Percentiles rank a stretch among this genome's conserved stretches.
These are phyloP conservation scores for Magnaporthiopsis poae DNA, from an alignment of 2,329 filamentous ascomycete species.

Conservation along the genomic window DNA sequence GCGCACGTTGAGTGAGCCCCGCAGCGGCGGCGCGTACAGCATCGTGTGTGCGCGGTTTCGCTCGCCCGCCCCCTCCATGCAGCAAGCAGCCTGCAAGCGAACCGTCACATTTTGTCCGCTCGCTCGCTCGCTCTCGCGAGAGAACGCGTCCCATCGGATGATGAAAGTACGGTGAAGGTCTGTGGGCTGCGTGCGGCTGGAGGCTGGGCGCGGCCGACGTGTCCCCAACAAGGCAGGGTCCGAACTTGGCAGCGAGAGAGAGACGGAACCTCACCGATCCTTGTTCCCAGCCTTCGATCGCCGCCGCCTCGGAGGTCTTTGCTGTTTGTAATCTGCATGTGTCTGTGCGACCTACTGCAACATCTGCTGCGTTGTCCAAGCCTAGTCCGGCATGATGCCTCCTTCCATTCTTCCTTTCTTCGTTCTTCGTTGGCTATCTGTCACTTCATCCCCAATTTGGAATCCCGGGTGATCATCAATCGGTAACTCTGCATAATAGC, in stretches of 20 bases:
- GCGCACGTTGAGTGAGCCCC: too few relatives aligned
- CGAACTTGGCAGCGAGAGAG: not conserved
- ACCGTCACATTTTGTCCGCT: too few relatives aligned
- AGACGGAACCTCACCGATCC: not conserved
- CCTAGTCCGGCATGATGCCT: not conserved
- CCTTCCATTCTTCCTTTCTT: not conserved
- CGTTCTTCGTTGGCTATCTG: not conserved
- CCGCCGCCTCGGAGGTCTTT: not conserved
- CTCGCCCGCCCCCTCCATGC: too few relatives aligned
- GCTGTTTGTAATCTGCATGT: not conserved
- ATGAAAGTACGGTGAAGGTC: not conserved
- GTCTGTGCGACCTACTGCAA: too few relatives aligned
- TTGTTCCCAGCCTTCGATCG: not conserved
- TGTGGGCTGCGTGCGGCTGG: not conserved
- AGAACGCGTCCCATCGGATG: not conserved
- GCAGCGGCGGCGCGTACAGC: too few relatives aligned
- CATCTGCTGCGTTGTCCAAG: not conserved
- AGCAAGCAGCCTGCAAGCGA: too few relatives aligned
- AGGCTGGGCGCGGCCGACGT: not conserved
- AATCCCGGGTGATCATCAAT: not conserved
- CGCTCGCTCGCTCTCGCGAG: too few relatives aligned
- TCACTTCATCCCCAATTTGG: not conserved
- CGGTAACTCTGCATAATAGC: too few relatives aligned
- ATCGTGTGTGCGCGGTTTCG: too few relatives aligned
- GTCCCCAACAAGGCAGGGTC: not conserved